Evolutionary conservation across 306 rosid genomes (phyloP).

Genomic region (Quercus glauca): DNA sequence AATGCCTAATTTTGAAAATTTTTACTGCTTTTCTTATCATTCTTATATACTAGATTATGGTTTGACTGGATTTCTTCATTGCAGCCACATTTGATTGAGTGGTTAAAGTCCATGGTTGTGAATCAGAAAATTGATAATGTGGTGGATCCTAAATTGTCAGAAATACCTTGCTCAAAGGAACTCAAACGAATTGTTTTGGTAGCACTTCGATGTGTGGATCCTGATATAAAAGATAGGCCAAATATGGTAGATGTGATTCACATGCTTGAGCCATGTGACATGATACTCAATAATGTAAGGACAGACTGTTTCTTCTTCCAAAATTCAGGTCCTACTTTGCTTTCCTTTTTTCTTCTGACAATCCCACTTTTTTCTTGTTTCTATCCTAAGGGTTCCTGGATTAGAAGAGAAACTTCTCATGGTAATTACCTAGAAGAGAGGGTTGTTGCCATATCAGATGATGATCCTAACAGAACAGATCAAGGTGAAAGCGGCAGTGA

Average conservation of each 20-base stretch:
- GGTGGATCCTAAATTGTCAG: constrained; percentile 46
- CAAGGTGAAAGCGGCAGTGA: neutral
- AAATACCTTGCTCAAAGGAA: constrained; percentile 45
- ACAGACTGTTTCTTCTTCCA: neutral
- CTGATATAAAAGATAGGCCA: constrained; percentile 40
- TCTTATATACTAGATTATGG: neutral
- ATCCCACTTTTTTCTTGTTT: neutral
- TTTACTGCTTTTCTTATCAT: neutral
- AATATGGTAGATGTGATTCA: constrained; percentile 51
- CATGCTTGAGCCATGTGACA: constrained; percentile 53
- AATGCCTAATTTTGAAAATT: neutral
- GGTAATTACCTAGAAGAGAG: neutral
- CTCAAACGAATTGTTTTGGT: constrained; percentile 50
- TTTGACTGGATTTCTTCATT: neutral
- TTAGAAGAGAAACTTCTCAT: neutral
- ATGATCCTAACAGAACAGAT: neutral
- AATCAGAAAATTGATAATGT: constrained; percentile 23
- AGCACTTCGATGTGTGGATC: constrained; percentile 62
- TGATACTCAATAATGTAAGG: constrained; percentile 42
- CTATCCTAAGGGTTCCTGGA: neutral
- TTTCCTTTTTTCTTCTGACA: neutral
- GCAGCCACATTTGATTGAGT: constrained; percentile 51
- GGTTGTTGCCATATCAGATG: neutral
- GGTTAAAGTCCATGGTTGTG: constrained; percentile 59
- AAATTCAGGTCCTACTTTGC: neutral